phyloP scores from a whole-genome alignment of 768 basidiomycete genomes.

The Rickenella mellea region DNA sequence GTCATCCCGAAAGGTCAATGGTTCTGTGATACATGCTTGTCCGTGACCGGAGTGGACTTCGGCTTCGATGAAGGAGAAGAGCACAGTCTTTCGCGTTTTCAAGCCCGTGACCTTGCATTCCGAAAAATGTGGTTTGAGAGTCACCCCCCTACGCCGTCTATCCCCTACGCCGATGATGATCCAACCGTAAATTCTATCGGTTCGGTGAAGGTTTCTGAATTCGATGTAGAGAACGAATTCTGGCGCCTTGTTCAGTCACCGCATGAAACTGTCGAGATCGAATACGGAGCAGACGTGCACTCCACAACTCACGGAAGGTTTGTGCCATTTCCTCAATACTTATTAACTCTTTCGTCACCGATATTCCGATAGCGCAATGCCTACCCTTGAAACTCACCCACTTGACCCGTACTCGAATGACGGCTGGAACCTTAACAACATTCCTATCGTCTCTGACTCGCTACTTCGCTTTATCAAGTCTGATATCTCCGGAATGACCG shows the following conservation, averaged over 20 bases:
- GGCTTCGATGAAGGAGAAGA: slow-evolving; percentile 99
- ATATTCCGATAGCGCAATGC: slow-evolving; percentile 83
- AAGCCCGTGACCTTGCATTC: slow-evolving; percentile 85
- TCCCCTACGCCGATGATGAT: slow-evolving; percentile 28
- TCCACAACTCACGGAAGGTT: slow-evolving; percentile 97
- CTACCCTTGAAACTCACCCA: slow-evolving; percentile 90
- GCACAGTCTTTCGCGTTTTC: slow-evolving; percentile 85
- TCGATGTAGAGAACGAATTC: slow-evolving; percentile 90
- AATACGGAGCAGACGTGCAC: slow-evolving; percentile 99
- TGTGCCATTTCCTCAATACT: too few relatives aligned
- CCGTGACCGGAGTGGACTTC: slow-evolving; percentile 89
- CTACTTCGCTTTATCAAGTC: slow-evolving; percentile 96
- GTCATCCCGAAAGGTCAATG: slow-evolving; percentile 89
- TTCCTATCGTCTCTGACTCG: slow-evolving; percentile 87
- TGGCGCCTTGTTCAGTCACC: slow-evolving; percentile 92
- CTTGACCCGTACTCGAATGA: slow-evolving; percentile 79
- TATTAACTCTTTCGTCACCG: too few relatives aligned
- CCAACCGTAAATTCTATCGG: slow-evolving; percentile 47
- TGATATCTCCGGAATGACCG: slow-evolving; percentile 99
- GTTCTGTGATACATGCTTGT: slow-evolving; percentile 89
- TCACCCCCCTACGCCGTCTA: slow-evolving; percentile 36
- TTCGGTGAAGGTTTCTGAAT: slow-evolving; percentile 67
- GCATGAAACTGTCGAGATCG: slow-evolving; percentile 90
- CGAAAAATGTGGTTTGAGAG: slow-evolving; percentile 79
- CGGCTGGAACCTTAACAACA: slow-evolving; percentile 97